Evolutionary conservation across 192 early-diverging fungal genomes (phyloP).

Genomic region (Coemansia sp.): DNA sequence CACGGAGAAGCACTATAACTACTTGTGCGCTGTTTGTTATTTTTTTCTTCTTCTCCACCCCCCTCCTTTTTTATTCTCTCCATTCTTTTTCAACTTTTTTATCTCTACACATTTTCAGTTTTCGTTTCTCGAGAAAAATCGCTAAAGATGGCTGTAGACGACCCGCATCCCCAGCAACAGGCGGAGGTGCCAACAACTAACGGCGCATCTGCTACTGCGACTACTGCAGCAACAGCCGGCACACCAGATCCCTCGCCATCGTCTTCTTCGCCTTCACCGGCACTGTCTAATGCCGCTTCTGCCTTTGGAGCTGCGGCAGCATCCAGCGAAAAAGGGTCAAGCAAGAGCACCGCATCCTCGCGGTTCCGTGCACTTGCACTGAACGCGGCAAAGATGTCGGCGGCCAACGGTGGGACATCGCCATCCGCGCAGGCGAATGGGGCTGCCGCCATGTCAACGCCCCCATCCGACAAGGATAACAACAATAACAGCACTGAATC

Average conservation of each 20-base stretch:
- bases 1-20: neutral
- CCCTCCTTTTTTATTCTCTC: neutral
- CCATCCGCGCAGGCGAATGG: neutral
- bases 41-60: constrained; percentile 1
- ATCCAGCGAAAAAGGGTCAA: neutral
- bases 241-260: neutral
- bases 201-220: neutral
- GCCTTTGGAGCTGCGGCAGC: constrained; percentile 4
- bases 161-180: neutral
- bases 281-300: neutral
- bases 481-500: neutral
- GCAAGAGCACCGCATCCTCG: constrained; percentile 14
- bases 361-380: constrained; percentile 36
- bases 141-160: constrained; percentile 5
- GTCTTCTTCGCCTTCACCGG: neutral
- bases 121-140: neutral
- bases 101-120: neutral
- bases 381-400: constrained; percentile 22
- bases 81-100: neutral
- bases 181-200: neutral
- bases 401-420: neutral
- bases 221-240: neutral
- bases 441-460: neutral
- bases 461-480: neutral
- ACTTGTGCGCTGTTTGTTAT: neutral